phyloP scores from a whole-genome alignment of 331 rosid genomes.

The Telfairia occidentalis region DNA sequence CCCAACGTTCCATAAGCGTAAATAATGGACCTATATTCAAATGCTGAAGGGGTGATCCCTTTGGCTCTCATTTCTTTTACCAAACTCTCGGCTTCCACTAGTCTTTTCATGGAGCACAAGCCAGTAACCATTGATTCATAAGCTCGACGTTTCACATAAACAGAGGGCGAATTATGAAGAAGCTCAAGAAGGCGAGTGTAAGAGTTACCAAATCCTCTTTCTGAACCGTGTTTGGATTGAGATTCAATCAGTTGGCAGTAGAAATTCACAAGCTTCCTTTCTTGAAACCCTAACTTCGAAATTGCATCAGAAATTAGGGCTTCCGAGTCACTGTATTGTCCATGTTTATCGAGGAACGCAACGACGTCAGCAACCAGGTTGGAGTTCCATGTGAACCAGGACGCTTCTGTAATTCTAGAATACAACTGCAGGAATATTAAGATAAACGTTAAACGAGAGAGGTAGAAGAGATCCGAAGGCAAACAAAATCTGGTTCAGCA shows the following conservation, averaged over 20 bases:
- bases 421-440: conserved; percentile 34
- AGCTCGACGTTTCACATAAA: conserved; percentile 44
- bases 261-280: conserved; percentile 54
- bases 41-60: conserved; percentile 39
- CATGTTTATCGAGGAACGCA: conserved; percentile 50
- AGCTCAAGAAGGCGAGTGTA: conserved; percentile 28
- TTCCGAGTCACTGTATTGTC: conserved; percentile 25
- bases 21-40: conserved; percentile 47
- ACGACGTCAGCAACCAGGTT: conserved; percentile 50
- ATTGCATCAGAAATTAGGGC: conserved; percentile 34
- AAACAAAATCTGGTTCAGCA: not conserved
- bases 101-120: conserved; percentile 52
- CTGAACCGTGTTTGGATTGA: conserved; percentile 44
- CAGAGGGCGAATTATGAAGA: conserved; percentile 34
- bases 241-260: conserved; percentile 51
- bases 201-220: conserved; percentile 46
- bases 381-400: conserved; percentile 69
- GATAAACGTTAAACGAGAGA: not conserved
- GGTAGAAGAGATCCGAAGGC: too few relatives aligned
- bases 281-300: conserved; percentile 31
- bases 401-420: conserved; percentile 33
- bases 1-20: conserved; percentile 63
- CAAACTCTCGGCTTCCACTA: conserved; percentile 52
- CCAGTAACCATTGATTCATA: conserved; percentile 56
- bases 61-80: conserved; percentile 28